Evolutionary conservation across 2,329 filamentous ascomycete genomes (phyloP).

Genomic region (Ceratocystis papillata): DNA sequence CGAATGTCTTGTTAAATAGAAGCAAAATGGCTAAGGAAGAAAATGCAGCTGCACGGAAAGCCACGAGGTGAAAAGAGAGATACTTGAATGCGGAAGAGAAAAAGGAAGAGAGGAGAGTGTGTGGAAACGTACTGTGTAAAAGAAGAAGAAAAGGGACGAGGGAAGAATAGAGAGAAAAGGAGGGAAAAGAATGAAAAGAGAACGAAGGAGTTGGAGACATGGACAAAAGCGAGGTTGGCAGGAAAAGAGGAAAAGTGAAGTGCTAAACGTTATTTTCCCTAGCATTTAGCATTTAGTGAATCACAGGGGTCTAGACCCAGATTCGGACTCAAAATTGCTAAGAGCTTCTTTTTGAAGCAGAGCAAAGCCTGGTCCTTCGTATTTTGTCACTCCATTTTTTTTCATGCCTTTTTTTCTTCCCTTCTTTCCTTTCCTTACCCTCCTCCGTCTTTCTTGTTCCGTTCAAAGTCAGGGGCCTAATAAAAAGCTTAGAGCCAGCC

Average conservation of each 20-base stretch:
- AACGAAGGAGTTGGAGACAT: conserved; percentile 10
- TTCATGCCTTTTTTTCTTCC: neutral
- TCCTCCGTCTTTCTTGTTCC: neutral
- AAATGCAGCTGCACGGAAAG: neutral
- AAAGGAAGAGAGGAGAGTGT: neutral
- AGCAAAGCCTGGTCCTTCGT: neutral
- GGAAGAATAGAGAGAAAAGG: neutral
- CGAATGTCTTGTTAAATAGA: neutral
- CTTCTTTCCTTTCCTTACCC: neutral
- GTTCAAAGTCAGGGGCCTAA: no score
- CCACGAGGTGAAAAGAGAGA: neutral
- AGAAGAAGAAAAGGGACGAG: neutral
- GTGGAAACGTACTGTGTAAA: neutral
- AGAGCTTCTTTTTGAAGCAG: neutral
- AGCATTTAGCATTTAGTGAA: neutral
- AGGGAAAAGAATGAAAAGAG: neutral
- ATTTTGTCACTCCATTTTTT: neutral
- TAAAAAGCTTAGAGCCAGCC: no score
- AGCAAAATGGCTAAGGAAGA: conserved; percentile 2
- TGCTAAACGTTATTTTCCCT: neutral
- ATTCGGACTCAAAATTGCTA: no score
- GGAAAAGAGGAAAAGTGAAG: neutral
- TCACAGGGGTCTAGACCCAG: no score
- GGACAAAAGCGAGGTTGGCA: conserved; percentile 1
- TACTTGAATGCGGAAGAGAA: neutral